A percentile compares a stretch with the other conserved stretches of the same genome.
phyloP scores from a whole-genome alignment of 352 stramenopile genomes.

The Phytophthora brassicae region DNA sequence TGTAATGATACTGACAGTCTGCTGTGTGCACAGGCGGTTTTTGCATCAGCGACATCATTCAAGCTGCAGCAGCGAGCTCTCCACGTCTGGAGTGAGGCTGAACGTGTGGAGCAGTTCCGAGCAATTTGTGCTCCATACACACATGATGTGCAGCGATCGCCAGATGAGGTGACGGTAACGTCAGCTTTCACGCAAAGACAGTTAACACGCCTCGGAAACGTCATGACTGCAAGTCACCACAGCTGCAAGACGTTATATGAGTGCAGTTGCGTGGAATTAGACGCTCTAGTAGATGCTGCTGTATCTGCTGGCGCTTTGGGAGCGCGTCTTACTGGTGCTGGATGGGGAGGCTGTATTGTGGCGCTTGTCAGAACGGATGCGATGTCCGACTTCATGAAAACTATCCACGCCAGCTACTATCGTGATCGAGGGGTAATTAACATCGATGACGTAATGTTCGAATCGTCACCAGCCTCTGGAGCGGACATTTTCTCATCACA shows the following conservation, averaged over 20 bases:
- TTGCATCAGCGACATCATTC: constrained; percentile 37
- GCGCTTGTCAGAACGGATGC: constrained; percentile 45
- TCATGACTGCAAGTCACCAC: constrained; percentile 72
- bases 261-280: constrained; percentile 74
- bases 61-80: constrained; percentile 55
- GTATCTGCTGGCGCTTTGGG: constrained; percentile 55
- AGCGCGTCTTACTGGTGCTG: constrained; percentile 75
- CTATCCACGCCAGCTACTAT: constrained; percentile 44
- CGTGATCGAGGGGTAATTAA: constrained; percentile 10
- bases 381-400: constrained; percentile 41
- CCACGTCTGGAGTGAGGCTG: constrained; percentile 73
- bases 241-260: constrained; percentile 75
- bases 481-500: constrained; percentile 34
- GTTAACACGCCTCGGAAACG: constrained; percentile 41
- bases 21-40: constrained; percentile 27
- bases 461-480: constrained; percentile 28
- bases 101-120: constrained; percentile 59
- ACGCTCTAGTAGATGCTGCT: constrained; percentile 57
- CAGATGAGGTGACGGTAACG: neutral
- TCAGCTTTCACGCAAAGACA: constrained; percentile 1
- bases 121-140: constrained; percentile 22
- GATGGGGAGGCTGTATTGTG: constrained; percentile 84
- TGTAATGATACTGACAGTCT: neutral
- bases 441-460: constrained; percentile 31
- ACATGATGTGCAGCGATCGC: neutral